Conservation (phyloP, 495 filamentous ascomycete species). For the Podospora tetraspora region DNA sequence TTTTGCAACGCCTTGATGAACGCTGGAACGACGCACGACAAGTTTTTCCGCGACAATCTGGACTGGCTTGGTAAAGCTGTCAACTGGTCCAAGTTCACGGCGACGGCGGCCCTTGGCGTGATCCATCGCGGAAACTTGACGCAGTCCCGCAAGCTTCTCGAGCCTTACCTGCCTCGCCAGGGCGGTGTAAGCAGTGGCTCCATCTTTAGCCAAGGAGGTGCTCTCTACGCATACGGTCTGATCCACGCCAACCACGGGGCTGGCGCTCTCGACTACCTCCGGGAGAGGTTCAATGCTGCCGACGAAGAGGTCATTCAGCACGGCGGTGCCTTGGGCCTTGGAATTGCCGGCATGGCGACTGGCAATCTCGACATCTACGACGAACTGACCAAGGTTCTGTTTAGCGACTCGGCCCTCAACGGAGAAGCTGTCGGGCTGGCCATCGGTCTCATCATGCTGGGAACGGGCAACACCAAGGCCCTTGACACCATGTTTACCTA, state of each 20-base stretch:
- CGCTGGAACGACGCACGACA: conserved; percentile 94
- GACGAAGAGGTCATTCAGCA: conserved; percentile 95
- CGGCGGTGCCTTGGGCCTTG: conserved; percentile 89
- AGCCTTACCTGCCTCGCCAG: conserved; percentile 86
- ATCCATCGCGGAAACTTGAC: conserved; percentile 93
- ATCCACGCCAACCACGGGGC: conserved; percentile 98
- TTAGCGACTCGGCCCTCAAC: conserved; percentile 88
- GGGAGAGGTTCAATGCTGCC: conserved; percentile 76
- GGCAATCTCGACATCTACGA: conserved; percentile 88
- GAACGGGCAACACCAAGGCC: conserved; percentile 85
- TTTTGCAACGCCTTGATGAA: conserved; percentile 99
- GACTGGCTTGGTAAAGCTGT: conserved; percentile 98
- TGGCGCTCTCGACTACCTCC: conserved; percentile 83
- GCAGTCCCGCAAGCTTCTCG: conserved; percentile 86
- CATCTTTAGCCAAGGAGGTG: conserved; percentile 91
- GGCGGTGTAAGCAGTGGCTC: conserved; percentile 66
- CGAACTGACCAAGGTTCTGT: conserved; percentile 79
- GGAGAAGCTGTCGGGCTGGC: conserved; percentile 93
- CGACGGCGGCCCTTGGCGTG: conserved; percentile 91
- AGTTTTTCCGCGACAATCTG: conserved; percentile 94
- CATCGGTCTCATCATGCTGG: conserved; percentile 96
- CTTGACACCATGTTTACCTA: conserved; percentile 96
- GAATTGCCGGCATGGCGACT: conserved; percentile 96
- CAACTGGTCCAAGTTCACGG: conserved; percentile 99
- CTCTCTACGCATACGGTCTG: conserved; percentile 88